Evolutionary conservation across 345 rosid genomes (phyloP).

Genomic region (Triadica sebifera): DNA sequence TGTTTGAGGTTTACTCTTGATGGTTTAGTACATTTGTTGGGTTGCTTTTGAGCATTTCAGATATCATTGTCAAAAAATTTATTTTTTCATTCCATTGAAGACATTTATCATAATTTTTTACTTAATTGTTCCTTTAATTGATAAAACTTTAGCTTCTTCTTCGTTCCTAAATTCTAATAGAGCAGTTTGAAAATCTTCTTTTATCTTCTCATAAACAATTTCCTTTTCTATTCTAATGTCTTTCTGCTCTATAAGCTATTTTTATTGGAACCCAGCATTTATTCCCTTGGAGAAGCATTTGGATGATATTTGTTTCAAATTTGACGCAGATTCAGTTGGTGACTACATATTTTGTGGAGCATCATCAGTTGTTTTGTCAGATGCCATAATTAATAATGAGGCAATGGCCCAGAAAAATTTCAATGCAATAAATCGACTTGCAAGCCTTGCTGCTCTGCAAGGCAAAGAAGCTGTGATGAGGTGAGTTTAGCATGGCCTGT

Average conservation of each 20-base stretch:
- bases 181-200: background rate
- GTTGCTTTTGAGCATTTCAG: background rate
- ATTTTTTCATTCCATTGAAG: background rate
- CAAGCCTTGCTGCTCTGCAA: constrained; percentile 37
- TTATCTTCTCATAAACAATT: background rate
- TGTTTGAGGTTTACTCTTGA: background rate
- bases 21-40: background rate
- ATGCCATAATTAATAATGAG: constrained; percentile 47
- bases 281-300: constrained; percentile 2
- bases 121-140: background rate
- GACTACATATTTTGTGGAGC: constrained; percentile 51
- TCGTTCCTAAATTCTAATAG: background rate
- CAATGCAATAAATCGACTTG: constrained; percentile 32
- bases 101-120: background rate
- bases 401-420: constrained; percentile 39
- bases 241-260: background rate
- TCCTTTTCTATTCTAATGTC: background rate
- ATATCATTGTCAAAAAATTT: background rate
- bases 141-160: background rate
- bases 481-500: constrained; percentile 20
- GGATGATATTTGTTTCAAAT: constrained; percentile 9
- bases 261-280: too few species aligned
- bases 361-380: constrained; percentile 53
- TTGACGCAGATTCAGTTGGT: constrained; percentile 41
- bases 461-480: constrained; percentile 40